phyloP scores from a whole-genome alignment of 257 asterid species.

The Prunella vulgaris region DNA sequence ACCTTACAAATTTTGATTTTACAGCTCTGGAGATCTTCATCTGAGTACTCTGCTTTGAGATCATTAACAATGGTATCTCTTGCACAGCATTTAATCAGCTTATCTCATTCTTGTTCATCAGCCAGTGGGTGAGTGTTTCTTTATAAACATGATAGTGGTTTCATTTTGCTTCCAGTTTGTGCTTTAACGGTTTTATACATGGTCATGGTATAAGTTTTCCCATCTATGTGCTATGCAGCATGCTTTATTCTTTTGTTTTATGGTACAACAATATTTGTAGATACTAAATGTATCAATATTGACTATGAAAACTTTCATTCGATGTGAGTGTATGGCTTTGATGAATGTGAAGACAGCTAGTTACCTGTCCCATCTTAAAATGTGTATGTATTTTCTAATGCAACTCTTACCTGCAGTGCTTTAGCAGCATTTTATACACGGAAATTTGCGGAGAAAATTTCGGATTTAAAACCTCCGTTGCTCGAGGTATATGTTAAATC shows the following conservation, averaged over 20 bases:
- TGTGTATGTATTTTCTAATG: constrained; percentile 13
- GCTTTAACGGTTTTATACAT: constrained; percentile 5
- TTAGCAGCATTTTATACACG: constrained; percentile 91
- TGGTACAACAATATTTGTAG: background rate
- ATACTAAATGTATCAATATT: background rate
- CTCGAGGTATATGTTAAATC: constrained; percentile 66
- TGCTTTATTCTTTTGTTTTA: constrained; percentile 6
- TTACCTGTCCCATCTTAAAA: constrained; percentile 12
- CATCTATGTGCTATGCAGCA: background rate
- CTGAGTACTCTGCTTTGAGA: constrained; percentile 91
- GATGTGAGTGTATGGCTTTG: constrained; percentile 10
- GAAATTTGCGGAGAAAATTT: constrained; percentile 66
- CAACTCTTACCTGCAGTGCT: constrained; percentile 58
- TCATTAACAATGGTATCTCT: constrained; percentile 96
- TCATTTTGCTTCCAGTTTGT: constrained; percentile 6
- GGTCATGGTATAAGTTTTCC: background rate
- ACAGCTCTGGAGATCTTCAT: constrained; percentile 95
- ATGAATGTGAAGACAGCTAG: constrained; percentile 8
- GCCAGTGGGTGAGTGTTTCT: constrained; percentile 68
- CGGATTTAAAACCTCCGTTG: constrained; percentile 74
- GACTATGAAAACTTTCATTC: background rate
- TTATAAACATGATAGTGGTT: background rate
- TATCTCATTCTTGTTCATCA: constrained; percentile 70
- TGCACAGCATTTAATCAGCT: constrained; percentile 84
- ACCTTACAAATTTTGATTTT: constrained; percentile 23